Evolutionary conservation across 2,329 filamentous ascomycete species (phyloP), one percentile per base, ranked within the genome.

Genomic region (Fusarium euwallaceae): DNA sequence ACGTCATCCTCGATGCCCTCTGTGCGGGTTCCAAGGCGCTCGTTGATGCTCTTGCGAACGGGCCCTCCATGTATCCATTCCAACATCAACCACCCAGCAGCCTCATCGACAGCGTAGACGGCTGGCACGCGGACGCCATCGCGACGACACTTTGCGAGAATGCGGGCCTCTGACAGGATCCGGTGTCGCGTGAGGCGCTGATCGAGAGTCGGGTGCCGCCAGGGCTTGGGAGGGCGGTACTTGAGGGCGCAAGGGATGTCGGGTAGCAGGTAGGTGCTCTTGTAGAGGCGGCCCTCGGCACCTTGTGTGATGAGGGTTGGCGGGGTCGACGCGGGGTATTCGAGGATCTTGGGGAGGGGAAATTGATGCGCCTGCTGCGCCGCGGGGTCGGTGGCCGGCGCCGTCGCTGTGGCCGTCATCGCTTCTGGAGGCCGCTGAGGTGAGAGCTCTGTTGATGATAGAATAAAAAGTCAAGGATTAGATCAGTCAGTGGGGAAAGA

Each of bases 261-360:
- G 43, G 93, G 89, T 2, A 88, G 82, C 64, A 98, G 92, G 85
- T 94, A 97, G 65, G 90, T 92, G 20, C 94, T 96, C 83, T 92
- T 92, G 90, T 97, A 98, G 81, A 99, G 91, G 75, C 96, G 94
- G 70, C 94, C 95, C 90, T 99, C 97, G 81, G 97, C 97, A 84
- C 97, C 97, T 88, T 98, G 97, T 67, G 94, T 92, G 78, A 98
- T 90, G 80, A 98, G 93, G 59, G 81, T 83, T 73, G 94, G 91
- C 59, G 89, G 83, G 76, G 87, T 82, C 43, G 90, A 86, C 71
- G 89, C 86, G 81, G 89, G 89, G 85, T 91, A 86, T 68, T 87
- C 87, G 83, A 95, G 92, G 76, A 92, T 88, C 37, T 87, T 83
- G 41, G 92, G 92, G 72, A 94, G 91, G 75, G 87, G 84, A 77